Evolutionary conservation across 768 basidiomycete species (phyloP).

Genomic region (Trametes cinnabarina): DNA sequence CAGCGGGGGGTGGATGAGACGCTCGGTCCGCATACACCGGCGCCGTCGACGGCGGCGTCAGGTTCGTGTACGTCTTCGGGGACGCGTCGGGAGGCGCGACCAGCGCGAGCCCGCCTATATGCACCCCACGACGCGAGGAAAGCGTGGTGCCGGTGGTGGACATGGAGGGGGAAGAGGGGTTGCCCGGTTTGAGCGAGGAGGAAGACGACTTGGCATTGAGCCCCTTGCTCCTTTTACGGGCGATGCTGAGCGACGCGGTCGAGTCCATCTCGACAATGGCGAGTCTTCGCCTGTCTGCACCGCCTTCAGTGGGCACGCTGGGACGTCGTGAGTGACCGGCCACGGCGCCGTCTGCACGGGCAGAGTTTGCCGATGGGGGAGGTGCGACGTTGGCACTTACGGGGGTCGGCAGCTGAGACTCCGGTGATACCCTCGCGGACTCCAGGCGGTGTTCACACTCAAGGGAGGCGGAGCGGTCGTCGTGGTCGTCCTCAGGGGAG

Average conservation of each 20-base stretch:
- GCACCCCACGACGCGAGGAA: slow-evolving; percentile 26
- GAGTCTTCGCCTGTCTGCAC: slow-evolving; percentile 61
- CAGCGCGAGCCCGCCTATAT: slow-evolving; percentile 52
- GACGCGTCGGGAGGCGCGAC: slow-evolving; percentile 73
- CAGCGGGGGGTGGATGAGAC: slow-evolving; percentile 4
- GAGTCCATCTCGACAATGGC: slow-evolving; percentile 65
- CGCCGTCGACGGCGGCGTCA: slow-evolving; percentile 51
- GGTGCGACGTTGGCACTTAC: slow-evolving; percentile 4
- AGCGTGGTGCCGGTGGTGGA: slow-evolving; percentile 13
- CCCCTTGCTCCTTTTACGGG: slow-evolving; percentile 23
- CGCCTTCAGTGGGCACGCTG: slow-evolving; percentile 55
- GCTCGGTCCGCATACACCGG: slow-evolving; percentile 30
- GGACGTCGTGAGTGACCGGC: slow-evolving; percentile 39
- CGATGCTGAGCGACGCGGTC: slow-evolving; percentile 24
- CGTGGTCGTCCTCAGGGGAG: background rate
- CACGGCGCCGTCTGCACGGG: slow-evolving; percentile 6
- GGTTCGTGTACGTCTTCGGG: slow-evolving; percentile 48
- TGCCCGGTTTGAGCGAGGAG: background rate
- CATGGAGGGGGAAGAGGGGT: slow-evolving; percentile 1
- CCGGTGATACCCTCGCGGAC: no score
- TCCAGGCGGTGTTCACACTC: background rate
- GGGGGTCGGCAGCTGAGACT: background rate
- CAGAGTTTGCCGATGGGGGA: background rate
- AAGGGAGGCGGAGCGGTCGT: background rate
- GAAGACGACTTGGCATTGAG: background rate